These are phyloP conservation scores for Russula sp. DNA, from an alignment of 768 basidiomycete species.

Conservation along the genomic window DNA sequence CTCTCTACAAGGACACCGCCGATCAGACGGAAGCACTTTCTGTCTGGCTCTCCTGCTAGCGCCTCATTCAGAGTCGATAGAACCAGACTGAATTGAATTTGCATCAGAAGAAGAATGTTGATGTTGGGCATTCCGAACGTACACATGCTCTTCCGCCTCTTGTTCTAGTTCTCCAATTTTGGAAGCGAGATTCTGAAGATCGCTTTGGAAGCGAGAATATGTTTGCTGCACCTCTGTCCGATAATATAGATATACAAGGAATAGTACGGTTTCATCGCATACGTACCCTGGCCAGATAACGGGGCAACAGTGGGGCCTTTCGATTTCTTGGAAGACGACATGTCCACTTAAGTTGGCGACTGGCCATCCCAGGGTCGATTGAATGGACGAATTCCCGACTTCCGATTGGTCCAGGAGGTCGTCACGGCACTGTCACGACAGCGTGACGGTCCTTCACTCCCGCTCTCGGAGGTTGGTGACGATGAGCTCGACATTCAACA, in stretches of 20 bases:
- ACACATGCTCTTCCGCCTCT: conserved; percentile 95
- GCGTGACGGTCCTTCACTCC: neutral
- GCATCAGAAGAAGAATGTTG: neutral
- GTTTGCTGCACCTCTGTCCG: conserved; percentile 73
- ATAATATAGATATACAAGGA: conserved; percentile 27
- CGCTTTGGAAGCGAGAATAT: conserved; percentile 77
- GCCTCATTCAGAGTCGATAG: conserved; percentile 81
- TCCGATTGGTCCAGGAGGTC: conserved; percentile 41
- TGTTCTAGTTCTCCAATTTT: conserved; percentile 96
- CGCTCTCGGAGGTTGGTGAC: conserved; percentile 22
- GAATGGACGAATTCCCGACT: conserved; percentile 23
- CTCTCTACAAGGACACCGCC: conserved; percentile 94
- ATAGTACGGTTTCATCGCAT: neutral
- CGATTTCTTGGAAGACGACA: conserved; percentile 54
- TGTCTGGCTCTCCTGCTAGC: conserved; percentile 71
- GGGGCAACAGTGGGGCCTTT: conserved; percentile 45
- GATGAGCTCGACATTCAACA: conserved; percentile 39
- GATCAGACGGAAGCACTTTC: conserved; percentile 94
- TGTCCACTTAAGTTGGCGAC: no score
- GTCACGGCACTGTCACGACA: conserved; percentile 21
- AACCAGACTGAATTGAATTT: conserved; percentile 57
- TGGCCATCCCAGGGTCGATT: neutral
- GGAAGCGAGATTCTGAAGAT: conserved; percentile 82
- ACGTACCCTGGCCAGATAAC: conserved; percentile 68
- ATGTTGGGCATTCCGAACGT: conserved; percentile 27